phyloP scores from a whole-genome alignment of 2,329 filamentous ascomycete genomes.

The Xylaria sp. region DNA sequence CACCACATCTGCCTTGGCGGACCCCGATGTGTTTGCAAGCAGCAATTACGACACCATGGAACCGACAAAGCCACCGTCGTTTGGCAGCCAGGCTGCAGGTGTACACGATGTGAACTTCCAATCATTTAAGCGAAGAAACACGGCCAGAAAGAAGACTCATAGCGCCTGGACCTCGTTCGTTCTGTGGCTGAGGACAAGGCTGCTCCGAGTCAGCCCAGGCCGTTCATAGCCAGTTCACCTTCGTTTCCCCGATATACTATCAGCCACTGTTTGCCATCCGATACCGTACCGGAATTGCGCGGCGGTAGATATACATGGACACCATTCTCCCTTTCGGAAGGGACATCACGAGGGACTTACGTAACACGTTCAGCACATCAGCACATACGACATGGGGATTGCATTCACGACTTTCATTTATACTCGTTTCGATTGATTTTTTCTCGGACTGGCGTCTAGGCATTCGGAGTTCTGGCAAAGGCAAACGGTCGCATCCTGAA shows the following conservation, averaged over 20 bases:
- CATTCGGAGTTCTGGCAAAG: conserved; percentile 17
- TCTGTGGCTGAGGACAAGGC: conserved; percentile 64
- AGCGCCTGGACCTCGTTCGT: conserved; percentile 66
- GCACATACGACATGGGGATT: conserved; percentile 26
- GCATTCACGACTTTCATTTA: conserved; percentile 23
- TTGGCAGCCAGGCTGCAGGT: conserved; percentile 36
- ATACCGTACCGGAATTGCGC: neutral
- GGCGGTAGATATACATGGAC: neutral
- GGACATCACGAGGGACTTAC: neutral
- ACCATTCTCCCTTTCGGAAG: neutral
- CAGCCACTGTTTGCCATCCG: neutral
- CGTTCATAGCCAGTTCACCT: conserved; percentile 3
- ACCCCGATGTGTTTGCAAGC: conserved; percentile 51
- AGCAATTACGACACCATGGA: conserved; percentile 50
- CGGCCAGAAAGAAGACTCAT: conserved; percentile 62
- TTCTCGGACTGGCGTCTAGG: conserved; percentile 19
- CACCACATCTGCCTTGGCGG: conserved; percentile 21
- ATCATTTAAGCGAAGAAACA: conserved; percentile 44
- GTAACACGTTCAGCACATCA: neutral
- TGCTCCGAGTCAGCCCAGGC: conserved; percentile 45
- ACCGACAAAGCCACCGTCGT: conserved; percentile 32
- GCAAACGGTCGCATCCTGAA: conserved; percentile 12
- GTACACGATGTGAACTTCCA: conserved; percentile 50
- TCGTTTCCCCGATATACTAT: neutral
- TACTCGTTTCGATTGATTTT: conserved; percentile 7